Conservation (phyloP, 2,329 filamentous ascomycete genomes). For the Clonostachys solani region DNA sequence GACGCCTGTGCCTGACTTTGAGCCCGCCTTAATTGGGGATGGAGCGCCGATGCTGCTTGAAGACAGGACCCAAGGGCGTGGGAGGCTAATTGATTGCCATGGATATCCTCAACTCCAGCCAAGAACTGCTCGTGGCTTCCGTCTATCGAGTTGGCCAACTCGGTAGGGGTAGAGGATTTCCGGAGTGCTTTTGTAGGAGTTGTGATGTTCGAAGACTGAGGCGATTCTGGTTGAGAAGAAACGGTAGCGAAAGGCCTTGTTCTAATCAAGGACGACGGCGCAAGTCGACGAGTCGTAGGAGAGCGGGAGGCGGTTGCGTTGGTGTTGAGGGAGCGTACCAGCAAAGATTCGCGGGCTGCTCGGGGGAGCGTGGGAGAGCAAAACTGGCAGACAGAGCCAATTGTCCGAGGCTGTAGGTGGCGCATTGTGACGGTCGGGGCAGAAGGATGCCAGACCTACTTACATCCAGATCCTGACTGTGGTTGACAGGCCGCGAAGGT, state of each 20-base stretch:
- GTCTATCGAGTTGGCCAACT: conserved; percentile 34
- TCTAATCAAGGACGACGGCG: too few species aligned
- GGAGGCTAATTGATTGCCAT: conserved; percentile 34
- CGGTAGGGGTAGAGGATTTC: conserved; percentile 21
- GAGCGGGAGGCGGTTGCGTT: too few species aligned
- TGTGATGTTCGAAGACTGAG: too few species aligned
- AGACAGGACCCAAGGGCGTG: conserved; percentile 39
- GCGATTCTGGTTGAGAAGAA: too few species aligned
- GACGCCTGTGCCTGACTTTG: conserved; percentile 37
- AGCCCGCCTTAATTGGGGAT: conserved; percentile 31
- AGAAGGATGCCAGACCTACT: too few species aligned
- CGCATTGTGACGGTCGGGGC: conserved; percentile 26
- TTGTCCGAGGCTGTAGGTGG: conserved; percentile 20
- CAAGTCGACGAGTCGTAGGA: too few species aligned
- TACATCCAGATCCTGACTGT: too few species aligned
- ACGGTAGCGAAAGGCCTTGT: too few species aligned
- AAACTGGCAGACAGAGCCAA: conserved; percentile 36
- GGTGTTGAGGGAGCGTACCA: conserved; percentile 10
- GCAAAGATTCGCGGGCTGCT: neutral
- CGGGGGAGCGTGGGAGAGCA: conserved; percentile 29
- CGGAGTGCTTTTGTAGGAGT: too few species aligned
- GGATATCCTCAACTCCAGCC: conserved; percentile 33
- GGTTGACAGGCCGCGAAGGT: too few species aligned
- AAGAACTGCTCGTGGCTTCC: conserved; percentile 37
- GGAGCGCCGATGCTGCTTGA: conserved; percentile 36